Conservation (phyloP, 1,139 yeast genomes). For the Saccharomyces uvarum region DNA sequence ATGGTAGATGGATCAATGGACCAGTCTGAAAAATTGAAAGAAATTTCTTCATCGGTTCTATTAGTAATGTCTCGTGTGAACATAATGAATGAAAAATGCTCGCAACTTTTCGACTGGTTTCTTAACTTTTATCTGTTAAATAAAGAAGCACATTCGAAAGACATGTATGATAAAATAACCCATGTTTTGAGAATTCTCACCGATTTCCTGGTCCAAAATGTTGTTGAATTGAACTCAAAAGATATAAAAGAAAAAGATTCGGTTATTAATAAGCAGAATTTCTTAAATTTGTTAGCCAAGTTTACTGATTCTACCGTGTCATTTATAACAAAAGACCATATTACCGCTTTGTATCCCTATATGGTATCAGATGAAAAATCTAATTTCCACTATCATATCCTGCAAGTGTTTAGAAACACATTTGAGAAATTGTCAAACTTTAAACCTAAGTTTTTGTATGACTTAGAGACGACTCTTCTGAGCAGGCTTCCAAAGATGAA, state of each 20-base stretch:
- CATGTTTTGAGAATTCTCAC: slow-evolving; percentile 22
- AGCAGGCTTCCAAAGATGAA: slow-evolving; percentile 51
- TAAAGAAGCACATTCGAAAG: slow-evolving; percentile 22
- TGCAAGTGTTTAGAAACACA: slow-evolving; percentile 47
- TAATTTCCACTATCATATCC: slow-evolving; percentile 39
- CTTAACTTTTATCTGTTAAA: slow-evolving; percentile 38
- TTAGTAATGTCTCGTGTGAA: slow-evolving; percentile 38
- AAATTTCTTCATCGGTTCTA: slow-evolving; percentile 17
- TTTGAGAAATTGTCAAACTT: slow-evolving; percentile 41
- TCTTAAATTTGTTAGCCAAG: slow-evolving; percentile 45
- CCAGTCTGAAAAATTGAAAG: slow-evolving; percentile 15
- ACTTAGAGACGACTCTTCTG: slow-evolving; percentile 47
- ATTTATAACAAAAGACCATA: slow-evolving; percentile 55
- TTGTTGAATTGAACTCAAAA: slow-evolving; percentile 28
- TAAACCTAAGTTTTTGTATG: slow-evolving; percentile 43
- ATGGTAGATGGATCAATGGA: slow-evolving; percentile 14
- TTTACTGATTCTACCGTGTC: slow-evolving; percentile 45
- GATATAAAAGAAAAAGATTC: slow-evolving; percentile 17
- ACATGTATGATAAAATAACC: slow-evolving; percentile 17
- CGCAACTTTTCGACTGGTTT: slow-evolving; percentile 40
- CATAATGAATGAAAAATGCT: slow-evolving; percentile 33
- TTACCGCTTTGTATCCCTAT: slow-evolving; percentile 54
- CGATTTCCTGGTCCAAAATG: slow-evolving; percentile 25
- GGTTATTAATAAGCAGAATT: slow-evolving; percentile 29
- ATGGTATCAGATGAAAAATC: slow-evolving; percentile 40